Percentiles rank a stretch among this genome's conserved stretches.
Conservation (phyloP, 441 rosid genomes). For the Croton laevigatus region DNA sequence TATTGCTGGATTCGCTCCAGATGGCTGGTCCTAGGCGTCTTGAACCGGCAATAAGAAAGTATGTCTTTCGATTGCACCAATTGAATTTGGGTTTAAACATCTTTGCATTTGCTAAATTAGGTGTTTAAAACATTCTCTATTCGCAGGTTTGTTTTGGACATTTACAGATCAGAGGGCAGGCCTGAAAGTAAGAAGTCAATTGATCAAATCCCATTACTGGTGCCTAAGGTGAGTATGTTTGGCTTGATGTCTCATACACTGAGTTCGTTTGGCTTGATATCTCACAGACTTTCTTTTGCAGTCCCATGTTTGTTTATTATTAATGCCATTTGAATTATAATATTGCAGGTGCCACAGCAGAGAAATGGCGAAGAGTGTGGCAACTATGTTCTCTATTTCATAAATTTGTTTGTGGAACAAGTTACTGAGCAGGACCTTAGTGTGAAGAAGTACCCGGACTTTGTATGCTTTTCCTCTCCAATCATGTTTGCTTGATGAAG, state of each 20-base stretch:
- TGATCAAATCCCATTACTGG: constrained; percentile 50
- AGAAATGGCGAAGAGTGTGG: constrained; percentile 75
- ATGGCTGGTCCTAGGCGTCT: constrained; percentile 50
- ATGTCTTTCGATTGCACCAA: constrained; percentile 8
- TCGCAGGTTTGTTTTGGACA: constrained; percentile 66
- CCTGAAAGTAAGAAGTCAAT: constrained; percentile 39
- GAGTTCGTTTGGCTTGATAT: constrained; percentile 4
- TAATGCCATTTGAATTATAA: constrained; percentile 1
- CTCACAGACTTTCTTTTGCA: neutral
- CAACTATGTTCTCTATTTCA: constrained; percentile 69
- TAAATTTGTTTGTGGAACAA: constrained; percentile 53
- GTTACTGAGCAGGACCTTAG: constrained; percentile 50
- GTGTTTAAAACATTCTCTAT: constrained; percentile 10
- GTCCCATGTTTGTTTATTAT: neutral
- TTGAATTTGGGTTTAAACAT: constrained; percentile 10
- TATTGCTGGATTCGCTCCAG: constrained; percentile 76
- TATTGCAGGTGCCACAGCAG: constrained; percentile 79
- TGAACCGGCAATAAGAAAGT: constrained; percentile 78
- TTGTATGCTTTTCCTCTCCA: constrained; percentile 46
- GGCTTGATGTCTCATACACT: constrained; percentile 8
- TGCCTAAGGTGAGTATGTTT: constrained; percentile 51
- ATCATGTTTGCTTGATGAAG: constrained; percentile 1
- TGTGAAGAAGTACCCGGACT: constrained; percentile 45
- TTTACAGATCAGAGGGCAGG: constrained; percentile 48
- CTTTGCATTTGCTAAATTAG: neutral